Percentiles rank a stretch among this genome's conserved stretches.
Evolutionary conservation across 2,329 filamentous ascomycete species (phyloP).

Genomic region (Neonectria faginata): DNA sequence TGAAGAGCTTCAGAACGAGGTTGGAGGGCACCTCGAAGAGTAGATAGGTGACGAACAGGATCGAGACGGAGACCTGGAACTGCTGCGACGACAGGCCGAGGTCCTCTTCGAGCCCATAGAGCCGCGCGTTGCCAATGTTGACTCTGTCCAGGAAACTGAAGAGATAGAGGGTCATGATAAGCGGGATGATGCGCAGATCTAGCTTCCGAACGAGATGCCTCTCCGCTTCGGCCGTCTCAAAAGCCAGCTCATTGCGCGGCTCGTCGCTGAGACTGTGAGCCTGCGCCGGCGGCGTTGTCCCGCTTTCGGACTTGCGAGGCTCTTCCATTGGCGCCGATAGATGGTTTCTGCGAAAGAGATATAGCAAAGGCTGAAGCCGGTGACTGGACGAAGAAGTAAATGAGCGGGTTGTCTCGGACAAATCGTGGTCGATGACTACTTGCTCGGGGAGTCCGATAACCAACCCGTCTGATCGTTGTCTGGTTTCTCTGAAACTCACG

Average conservation of each 20-base stretch:
- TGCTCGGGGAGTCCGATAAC: not conserved
- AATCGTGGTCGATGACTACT: not conserved
- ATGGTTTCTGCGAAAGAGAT: not conserved
- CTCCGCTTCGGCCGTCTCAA: constrained; percentile 52
- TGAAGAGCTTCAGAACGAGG: constrained; percentile 71
- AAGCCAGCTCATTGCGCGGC: constrained; percentile 29
- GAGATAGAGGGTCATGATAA: constrained; percentile 77
- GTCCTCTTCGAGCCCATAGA: constrained; percentile 74
- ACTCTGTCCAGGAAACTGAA: constrained; percentile 78
- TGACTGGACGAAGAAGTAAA: not conserved
- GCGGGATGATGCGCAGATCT: constrained; percentile 72
- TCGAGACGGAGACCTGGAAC: constrained; percentile 76
- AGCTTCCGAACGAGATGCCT: constrained; percentile 72
- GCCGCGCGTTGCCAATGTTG: constrained; percentile 78
- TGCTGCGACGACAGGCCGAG: constrained; percentile 70
- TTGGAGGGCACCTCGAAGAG: constrained; percentile 74
- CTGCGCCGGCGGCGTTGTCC: constrained; percentile 27
- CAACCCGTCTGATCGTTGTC: not conserved
- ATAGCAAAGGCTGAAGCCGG: not conserved
- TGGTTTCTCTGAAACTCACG: not conserved
- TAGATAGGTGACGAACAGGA: constrained; percentile 75
- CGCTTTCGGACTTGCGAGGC: constrained; percentile 12
- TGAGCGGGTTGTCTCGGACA: constrained; percentile 1
- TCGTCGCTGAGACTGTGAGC: constrained; percentile 37
- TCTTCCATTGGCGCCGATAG: constrained; percentile 2